These are phyloP conservation scores for Xanthoconium separans DNA, from an alignment of 1,284 basidiomycete species.

Conservation along the genomic window DNA sequence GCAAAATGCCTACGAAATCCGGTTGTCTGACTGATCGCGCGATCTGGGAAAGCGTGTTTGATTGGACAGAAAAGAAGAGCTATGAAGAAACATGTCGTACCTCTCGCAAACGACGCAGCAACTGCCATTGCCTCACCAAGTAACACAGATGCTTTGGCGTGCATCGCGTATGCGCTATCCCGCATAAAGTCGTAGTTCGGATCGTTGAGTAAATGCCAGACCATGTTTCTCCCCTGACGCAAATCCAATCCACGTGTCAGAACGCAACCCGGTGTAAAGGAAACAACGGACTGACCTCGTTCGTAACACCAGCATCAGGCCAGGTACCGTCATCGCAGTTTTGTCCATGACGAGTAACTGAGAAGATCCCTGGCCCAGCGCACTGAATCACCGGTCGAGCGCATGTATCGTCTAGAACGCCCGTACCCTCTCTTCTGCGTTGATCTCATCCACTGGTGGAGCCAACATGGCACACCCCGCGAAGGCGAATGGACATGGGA, in stretches of 20 bases:
- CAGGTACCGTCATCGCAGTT: constrained; percentile 42
- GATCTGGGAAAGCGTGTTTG: constrained; percentile 17
- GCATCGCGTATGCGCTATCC: constrained; percentile 22
- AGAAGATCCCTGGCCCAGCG: constrained; percentile 33
- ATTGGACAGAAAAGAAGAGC: neutral
- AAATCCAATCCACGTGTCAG: neutral
- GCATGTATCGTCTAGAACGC: constrained; percentile 47
- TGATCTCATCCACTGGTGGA: constrained; percentile 38
- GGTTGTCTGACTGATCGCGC: constrained; percentile 16
- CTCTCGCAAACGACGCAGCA: constrained; percentile 25
- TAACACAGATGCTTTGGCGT: constrained; percentile 35
- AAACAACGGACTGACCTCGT: neutral
- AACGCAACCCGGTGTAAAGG: neutral
- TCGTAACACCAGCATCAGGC: constrained; percentile 31
- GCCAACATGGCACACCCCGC: constrained; percentile 26
- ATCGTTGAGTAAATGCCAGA: constrained; percentile 30
- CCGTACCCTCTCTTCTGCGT: constrained; percentile 46
- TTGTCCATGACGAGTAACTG: constrained; percentile 13
- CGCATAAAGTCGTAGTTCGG: constrained; percentile 15
- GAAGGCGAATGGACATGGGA: constrained; percentile 3
- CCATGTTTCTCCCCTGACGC: constrained; percentile 18
- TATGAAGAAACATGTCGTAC: constrained; percentile 15
- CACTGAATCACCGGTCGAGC: constrained; percentile 40
- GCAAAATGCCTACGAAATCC: constrained; percentile 30
- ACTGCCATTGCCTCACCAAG: constrained; percentile 33